Conservation (phyloP, 179 eudicot genomes). For the Actinidia polygama region DNA sequence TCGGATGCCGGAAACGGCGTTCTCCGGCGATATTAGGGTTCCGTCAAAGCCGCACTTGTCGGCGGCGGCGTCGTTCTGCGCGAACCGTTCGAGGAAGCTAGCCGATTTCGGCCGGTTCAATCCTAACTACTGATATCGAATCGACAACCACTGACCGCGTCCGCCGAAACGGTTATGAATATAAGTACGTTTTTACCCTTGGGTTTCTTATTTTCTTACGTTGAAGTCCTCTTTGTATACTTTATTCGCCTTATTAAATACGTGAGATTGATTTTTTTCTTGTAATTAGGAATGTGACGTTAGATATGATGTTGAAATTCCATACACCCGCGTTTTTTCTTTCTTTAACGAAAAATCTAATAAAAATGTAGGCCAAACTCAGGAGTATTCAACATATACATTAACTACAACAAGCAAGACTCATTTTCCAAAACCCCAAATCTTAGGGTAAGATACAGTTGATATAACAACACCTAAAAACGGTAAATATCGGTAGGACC, state of each 20-base stretch:
- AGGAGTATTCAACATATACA: no score
- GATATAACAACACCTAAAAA: no score
- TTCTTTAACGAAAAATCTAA: no score
- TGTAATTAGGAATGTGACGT: slow-evolving; percentile 1
- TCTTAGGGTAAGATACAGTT: no score
- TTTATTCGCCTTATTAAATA: not conserved
- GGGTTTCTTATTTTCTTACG: not conserved
- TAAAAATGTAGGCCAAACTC: no score
- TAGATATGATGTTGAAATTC: slow-evolving; percentile 6
- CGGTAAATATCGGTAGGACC: no score
- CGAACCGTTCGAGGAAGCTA: slow-evolving; percentile 79
- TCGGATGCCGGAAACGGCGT: slow-evolving; percentile 39
- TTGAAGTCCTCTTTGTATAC: not conserved
- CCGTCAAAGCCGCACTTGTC: slow-evolving; percentile 50
- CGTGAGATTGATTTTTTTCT: not conserved
- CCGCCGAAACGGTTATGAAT: not conserved
- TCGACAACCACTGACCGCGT: slow-evolving; percentile 24
- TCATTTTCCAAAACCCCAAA: no score
- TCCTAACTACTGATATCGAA: slow-evolving; percentile 54
- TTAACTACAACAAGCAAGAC: no score
- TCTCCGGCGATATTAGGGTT: slow-evolving; percentile 60
- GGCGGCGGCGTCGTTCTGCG: slow-evolving; percentile 61
- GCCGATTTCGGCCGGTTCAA: slow-evolving; percentile 81
- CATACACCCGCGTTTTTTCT: not conserved
- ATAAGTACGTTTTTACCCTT: slow-evolving; percentile 37